A percentile compares a stretch with the other conserved stretches of the same genome.
Conservation (phyloP, 768 basidiomycete species). For the Pisolithus sp. region DNA sequence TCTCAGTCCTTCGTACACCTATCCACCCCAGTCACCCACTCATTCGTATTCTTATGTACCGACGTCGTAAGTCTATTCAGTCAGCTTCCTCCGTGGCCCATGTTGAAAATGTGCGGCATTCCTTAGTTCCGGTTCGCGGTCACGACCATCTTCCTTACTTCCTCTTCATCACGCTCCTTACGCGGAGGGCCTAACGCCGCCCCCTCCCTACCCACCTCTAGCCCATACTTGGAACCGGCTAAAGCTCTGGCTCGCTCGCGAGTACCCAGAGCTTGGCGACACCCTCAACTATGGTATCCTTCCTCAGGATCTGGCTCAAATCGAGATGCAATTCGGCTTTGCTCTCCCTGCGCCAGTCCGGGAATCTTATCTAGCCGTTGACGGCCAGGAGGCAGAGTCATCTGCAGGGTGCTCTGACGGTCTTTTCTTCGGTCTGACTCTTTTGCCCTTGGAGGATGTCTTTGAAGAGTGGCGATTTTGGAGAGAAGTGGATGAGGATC, state of each 20-base stretch:
- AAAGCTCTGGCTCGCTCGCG: conserved; percentile 69
- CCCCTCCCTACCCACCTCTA: conserved; percentile 66
- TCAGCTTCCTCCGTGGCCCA: neutral
- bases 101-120: conserved; percentile 3
- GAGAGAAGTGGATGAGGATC: conserved; percentile 89
- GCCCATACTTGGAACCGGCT: conserved; percentile 79
- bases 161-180: conserved; percentile 58
- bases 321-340: conserved; percentile 82
- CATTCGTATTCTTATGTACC: conserved; percentile 56
- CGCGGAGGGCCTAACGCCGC: conserved; percentile 32
- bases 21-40: conserved; percentile 60
- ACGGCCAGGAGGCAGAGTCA: conserved; percentile 93
- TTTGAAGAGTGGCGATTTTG: conserved; percentile 95
- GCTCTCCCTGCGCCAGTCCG: conserved; percentile 80
- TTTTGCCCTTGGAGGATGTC: conserved; percentile 88
- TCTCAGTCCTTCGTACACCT: conserved; percentile 57
- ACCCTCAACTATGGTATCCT: conserved; percentile 91
- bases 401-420: conserved; percentile 85
- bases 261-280: conserved; percentile 93
- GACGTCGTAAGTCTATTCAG: conserved; percentile 37
- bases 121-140: conserved; percentile 28
- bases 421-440: conserved; percentile 91
- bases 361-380: conserved; percentile 81
- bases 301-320: conserved; percentile 68
- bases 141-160: conserved; percentile 52